Conservation (phyloP, 2,329 filamentous ascomycete genomes). For the Colletotrichum somersetense region DNA sequence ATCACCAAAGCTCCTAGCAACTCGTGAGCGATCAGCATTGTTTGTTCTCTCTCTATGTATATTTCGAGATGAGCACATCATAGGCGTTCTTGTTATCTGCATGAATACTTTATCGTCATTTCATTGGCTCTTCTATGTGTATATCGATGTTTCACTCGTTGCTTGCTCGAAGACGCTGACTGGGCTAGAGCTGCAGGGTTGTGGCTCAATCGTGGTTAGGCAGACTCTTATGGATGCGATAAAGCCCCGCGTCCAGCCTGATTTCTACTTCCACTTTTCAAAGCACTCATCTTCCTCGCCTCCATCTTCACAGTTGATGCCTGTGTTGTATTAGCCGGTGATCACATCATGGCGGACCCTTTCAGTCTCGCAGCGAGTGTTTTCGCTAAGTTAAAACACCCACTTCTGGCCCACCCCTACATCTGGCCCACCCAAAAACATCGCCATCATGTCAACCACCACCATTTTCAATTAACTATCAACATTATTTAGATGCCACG, state of each 20-base stretch:
- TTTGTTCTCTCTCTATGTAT: not conserved
- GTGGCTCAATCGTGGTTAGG: not conserved
- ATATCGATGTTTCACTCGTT: not conserved
- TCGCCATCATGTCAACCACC: too few relatives aligned
- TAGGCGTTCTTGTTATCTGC: not conserved
- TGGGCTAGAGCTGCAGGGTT: not conserved
- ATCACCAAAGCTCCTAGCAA: slow-evolving; percentile 24
- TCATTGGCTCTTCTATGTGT: not conserved
- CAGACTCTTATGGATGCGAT: not conserved
- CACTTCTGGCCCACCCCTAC: too few relatives aligned
- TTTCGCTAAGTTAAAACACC: too few relatives aligned
- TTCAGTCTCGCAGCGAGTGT: not conserved
- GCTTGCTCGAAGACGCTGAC: not conserved
- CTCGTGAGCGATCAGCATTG: slow-evolving; percentile 10
- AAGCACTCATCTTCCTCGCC: not conserved
- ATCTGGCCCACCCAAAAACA: too few relatives aligned
- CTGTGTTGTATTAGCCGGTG: too few relatives aligned
- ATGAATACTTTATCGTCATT: too few relatives aligned
- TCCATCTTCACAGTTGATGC: too few relatives aligned
- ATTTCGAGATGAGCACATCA: not conserved
- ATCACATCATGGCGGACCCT: not conserved
- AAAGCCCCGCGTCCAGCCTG: not conserved
- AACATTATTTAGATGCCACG: too few relatives aligned
- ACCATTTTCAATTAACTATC: too few relatives aligned
- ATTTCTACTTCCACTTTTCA: not conserved